Evolutionary conservation across 345 rosid genomes (phyloP).

Genomic region (Corymbia maculata): DNA sequence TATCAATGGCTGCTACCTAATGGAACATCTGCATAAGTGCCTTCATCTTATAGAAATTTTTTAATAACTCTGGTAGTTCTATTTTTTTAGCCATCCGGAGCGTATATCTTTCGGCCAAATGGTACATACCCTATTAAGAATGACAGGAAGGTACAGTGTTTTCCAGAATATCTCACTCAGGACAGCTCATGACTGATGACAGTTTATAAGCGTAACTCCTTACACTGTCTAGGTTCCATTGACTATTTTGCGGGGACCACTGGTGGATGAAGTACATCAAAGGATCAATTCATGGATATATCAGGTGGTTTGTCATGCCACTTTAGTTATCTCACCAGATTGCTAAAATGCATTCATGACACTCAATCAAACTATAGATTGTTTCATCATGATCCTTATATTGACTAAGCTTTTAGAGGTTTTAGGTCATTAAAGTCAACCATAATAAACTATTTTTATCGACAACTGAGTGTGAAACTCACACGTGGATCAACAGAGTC

Average conservation of each 20-base stretch:
- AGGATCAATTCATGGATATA: conserved; percentile 72
- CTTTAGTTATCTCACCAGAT: background rate
- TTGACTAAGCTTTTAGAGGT: background rate
- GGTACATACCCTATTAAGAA: conserved; percentile 51
- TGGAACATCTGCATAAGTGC: background rate
- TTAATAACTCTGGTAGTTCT: background rate
- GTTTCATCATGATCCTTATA: background rate
- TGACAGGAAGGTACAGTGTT: conserved; percentile 39
- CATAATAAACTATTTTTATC: background rate
- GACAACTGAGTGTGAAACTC: no score
- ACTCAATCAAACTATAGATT: background rate
- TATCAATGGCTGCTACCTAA: background rate
- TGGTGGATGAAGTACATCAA: conserved; percentile 83
- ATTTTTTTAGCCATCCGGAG: conserved; percentile 64
- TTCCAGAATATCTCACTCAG: background rate
- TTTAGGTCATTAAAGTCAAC: background rate
- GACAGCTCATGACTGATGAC: background rate
- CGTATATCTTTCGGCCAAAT: conserved; percentile 93
- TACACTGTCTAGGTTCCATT: conserved; percentile 43
- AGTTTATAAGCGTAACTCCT: background rate
- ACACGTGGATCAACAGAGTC: background rate
- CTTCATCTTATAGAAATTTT: background rate
- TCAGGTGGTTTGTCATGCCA: conserved; percentile 34
- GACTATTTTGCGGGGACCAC: conserved; percentile 59
- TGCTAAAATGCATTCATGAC: background rate